These are phyloP conservation scores for Boletales sp. DNA, from an alignment of 768 basidiomycete species.

Conservation along the genomic window DNA sequence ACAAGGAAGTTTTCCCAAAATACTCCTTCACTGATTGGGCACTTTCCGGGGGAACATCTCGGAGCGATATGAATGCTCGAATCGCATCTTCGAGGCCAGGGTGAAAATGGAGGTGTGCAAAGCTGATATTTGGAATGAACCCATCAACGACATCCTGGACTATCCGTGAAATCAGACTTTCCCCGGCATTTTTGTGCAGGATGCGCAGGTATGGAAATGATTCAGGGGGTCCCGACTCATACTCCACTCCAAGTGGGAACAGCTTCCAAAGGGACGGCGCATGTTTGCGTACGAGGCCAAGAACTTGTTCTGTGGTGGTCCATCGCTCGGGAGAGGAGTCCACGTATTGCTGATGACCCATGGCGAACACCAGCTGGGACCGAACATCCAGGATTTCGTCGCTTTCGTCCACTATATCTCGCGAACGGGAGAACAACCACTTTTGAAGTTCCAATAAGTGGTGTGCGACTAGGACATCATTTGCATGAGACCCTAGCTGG, in stretches of 20 bases:
- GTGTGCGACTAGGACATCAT: too few relatives aligned
- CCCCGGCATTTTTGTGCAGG: conserved; percentile 4
- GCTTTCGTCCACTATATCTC: too few relatives aligned
- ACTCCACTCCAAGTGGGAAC: conserved; percentile 9
- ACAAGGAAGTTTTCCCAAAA: neutral
- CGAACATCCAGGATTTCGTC: conserved; percentile 25
- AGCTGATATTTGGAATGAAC: conserved; percentile 3
- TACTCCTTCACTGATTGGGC: neutral
- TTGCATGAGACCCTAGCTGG: too few relatives aligned
- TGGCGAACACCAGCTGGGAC: conserved; percentile 48
- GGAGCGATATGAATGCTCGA: conserved; percentile 11
- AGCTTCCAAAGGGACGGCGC: neutral
- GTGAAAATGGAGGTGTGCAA: neutral
- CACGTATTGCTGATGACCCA: conserved; percentile 34
- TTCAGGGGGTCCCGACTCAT: neutral
- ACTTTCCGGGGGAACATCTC: neutral
- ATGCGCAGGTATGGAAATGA: conserved; percentile 14
- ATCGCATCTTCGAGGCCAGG: conserved; percentile 4
- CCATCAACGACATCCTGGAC: conserved; percentile 7
- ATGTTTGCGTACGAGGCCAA: conserved; percentile 16
- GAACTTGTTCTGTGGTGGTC: conserved; percentile 33
- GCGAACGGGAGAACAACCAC: too few relatives aligned
- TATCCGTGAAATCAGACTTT: conserved; percentile 6
- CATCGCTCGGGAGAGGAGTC: conserved; percentile 43
- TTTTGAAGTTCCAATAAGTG: too few relatives aligned